Evolutionary conservation across 2,329 filamentous ascomycete genomes (phyloP), one percentile per base, ranked within the genome.

Genomic region (Claviceps pazoutovae): DNA sequence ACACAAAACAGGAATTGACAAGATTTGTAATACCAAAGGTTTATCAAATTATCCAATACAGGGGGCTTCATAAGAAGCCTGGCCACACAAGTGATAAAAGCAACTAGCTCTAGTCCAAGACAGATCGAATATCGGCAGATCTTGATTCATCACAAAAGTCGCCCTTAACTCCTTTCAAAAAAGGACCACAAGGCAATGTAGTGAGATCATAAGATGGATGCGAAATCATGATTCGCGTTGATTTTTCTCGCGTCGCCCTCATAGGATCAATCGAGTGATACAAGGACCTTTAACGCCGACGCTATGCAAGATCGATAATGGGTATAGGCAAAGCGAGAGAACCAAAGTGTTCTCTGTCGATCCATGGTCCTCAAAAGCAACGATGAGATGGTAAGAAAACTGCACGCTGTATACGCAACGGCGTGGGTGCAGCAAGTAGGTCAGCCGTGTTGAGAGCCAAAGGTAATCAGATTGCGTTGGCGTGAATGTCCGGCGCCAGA

Each of bases 251-350:
- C 37, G 16, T 42, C 19, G 23, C n/a, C 39, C 19, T 41, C 23
- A 30, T 37, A 21, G 38, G 2, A 39, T 21, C 45, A 16, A 17
- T 14, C 7, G 44, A 41, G n/a, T 17, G 13, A 46, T 30, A 39
- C 38, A 16, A 36, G 36, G 9, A 48, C 21, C 23, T 30, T 38
- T 23, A 53, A 53, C 52, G 45, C 49, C 52, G 41, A 48, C 45
- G 49, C 52, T 39, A 48, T 53, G 52, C 49, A 53, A 23, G 23
- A 23, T 9, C n/a, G 8, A 48, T 34, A 43, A 51, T 30, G 38
- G 30, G n/a, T 21, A 48, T 13, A 41, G n/a, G n/a, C n/a, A 16
- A 38, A 36, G 34, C 21, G 36, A 19, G 23, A 49, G 30, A 19
- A 37, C 6, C 14, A 38, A 21, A 7, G 6, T 13, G 14, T 17